phyloP scores from a whole-genome alignment of 805 yeast genomes.

The Pichia insulana region DNA sequence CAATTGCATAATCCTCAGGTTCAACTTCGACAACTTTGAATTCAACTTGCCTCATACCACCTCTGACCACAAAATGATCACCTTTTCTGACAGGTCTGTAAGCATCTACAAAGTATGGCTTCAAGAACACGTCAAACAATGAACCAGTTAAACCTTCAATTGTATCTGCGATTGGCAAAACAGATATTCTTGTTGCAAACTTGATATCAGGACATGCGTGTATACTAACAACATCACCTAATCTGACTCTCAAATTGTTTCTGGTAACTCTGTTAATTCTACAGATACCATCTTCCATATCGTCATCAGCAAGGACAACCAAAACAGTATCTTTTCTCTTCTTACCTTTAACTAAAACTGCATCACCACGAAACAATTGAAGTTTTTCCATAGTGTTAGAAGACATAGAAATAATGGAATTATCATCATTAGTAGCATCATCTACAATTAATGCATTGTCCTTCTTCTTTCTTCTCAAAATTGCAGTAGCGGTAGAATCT shows the following conservation, averaged over 20 bases:
- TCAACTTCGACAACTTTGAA: constrained; percentile 97
- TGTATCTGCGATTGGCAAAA: constrained; percentile 94
- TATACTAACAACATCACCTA: constrained; percentile 85
- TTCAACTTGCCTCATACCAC: constrained; percentile 99
- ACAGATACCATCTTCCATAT: constrained; percentile 90
- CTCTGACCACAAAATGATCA: constrained; percentile 91
- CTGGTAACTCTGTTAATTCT: constrained; percentile 93
- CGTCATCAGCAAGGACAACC: constrained; percentile 93
- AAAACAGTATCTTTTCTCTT: constrained; percentile 96
- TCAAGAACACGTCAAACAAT: constrained; percentile 87
- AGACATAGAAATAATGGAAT: constrained; percentile 91
- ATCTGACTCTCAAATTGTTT: constrained; percentile 85
- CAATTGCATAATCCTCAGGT: constrained; percentile 95
- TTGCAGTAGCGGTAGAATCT: constrained; percentile 84
- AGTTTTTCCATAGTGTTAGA: constrained; percentile 91
- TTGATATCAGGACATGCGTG: constrained; percentile 98
- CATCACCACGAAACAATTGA: constrained; percentile 95
- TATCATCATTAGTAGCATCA: constrained; percentile 95
- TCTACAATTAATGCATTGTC: constrained; percentile 89
- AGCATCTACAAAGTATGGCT: constrained; percentile 98
- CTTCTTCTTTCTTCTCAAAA: constrained; percentile 94
- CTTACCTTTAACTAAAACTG: constrained; percentile 94
- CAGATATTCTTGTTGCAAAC: constrained; percentile 90
- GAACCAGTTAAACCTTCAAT: constrained; percentile 97
- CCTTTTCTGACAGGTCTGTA: constrained; percentile 98